These are phyloP conservation scores for Luffa aegyptiaca DNA, from an alignment of 306 rosid genomes.

Conservation along the genomic window DNA sequence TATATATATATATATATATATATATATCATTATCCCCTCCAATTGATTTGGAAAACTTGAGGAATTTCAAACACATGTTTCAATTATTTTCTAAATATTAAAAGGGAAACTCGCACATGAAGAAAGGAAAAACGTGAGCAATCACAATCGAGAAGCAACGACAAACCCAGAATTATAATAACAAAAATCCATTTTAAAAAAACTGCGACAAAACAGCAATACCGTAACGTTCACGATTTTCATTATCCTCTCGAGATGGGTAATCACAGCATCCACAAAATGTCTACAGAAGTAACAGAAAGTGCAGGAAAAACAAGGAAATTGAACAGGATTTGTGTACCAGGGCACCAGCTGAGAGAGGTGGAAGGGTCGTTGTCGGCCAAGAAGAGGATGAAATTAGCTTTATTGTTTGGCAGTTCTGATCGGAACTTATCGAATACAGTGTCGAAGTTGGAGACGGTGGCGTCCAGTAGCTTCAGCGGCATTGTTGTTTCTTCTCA, in stretches of 20 bases:
- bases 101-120: background rate
- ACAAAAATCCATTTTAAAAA: background rate
- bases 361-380: constrained; percentile 82
- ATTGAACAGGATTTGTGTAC: constrained; percentile 10
- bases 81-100: background rate
- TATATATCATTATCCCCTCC: background rate
- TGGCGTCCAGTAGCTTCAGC: constrained; percentile 47
- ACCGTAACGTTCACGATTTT: background rate
- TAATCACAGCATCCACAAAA: background rate
- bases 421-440: constrained; percentile 62
- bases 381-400: constrained; percentile 67
- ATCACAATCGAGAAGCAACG: background rate
- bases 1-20: background rate
- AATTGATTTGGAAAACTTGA: background rate
- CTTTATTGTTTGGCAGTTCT: constrained; percentile 39
- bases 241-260: background rate
- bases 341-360: constrained; percentile 89
- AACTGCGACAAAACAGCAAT: background rate
- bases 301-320: background rate
- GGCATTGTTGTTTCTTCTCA: constrained; percentile 33
- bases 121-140: background rate
- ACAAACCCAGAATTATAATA: background rate
- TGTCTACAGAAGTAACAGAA: background rate
- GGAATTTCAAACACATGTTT: background rate
- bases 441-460: constrained; percentile 38